These are phyloP conservation scores for Macrophomina phaseolina DNA, from an alignment of 2,329 filamentous ascomycete species.

Conservation along the genomic window DNA sequence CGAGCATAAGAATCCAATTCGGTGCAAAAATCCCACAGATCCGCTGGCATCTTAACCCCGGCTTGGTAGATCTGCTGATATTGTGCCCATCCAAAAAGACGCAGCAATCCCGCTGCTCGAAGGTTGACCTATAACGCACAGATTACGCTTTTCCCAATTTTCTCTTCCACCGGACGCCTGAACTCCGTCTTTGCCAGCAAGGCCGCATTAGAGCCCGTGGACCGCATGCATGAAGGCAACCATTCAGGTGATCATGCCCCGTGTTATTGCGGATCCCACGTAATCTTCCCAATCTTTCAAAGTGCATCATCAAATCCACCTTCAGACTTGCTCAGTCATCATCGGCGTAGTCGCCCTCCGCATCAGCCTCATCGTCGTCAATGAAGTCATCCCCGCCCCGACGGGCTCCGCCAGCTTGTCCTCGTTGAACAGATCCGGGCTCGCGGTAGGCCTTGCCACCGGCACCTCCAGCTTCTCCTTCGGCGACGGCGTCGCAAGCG, in stretches of 20 bases:
- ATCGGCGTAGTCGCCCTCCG: constrained; percentile 44
- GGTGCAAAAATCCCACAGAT: no score
- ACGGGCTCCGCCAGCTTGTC: constrained; percentile 14
- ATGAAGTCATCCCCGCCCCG: constrained; percentile 40
- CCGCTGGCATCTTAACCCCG: no score
- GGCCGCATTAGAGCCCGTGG: constrained; percentile 6
- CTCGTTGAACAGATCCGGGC: constrained; percentile 3
- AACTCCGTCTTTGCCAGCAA: constrained; percentile 27
- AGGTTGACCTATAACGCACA: neutral
- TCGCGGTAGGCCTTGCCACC: constrained; percentile 30
- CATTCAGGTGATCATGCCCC: neutral
- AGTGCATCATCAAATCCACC: neutral
- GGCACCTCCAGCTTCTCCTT: constrained; percentile 57
- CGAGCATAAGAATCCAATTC: no score
- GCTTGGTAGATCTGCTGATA: no score
- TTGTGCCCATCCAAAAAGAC: neutral
- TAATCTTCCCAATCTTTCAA: constrained; percentile 23
- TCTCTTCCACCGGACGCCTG: constrained; percentile 2
- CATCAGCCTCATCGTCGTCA: constrained; percentile 46
- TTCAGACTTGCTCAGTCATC: constrained; percentile 29
- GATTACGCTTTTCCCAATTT: neutral
- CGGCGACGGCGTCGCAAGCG: constrained; percentile 78
- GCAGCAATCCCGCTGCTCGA: neutral
- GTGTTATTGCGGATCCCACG: neutral
- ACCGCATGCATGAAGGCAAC: neutral